A percentile compares a stretch with the other conserved stretches of the same genome.
Conservation (phyloP, 2,329 filamentous ascomycete species). For the Hymenoscyphus fraxineus region DNA sequence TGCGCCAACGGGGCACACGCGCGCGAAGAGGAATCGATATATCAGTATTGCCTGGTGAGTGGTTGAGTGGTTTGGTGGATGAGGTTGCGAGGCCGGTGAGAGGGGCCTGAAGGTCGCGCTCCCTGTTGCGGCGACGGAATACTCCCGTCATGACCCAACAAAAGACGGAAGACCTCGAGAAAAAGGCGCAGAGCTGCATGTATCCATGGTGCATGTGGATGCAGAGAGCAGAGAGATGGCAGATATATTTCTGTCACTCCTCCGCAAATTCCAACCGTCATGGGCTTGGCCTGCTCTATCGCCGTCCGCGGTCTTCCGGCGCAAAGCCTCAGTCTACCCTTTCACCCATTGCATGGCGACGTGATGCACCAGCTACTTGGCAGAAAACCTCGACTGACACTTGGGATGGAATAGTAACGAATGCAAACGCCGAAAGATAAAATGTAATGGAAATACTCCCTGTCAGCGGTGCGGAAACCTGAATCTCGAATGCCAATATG, state of each 20-base stretch:
- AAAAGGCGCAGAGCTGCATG: not conserved
- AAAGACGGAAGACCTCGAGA: not conserved
- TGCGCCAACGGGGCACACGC: constrained; percentile 26
- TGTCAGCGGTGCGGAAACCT: constrained; percentile 67
- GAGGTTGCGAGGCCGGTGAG: not conserved
- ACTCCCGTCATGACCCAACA: not conserved
- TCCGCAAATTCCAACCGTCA: not conserved
- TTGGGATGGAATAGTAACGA: constrained; percentile 49
- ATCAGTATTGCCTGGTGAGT: constrained; percentile 37
- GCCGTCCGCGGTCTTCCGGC: not conserved
- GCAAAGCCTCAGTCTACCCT: not conserved
- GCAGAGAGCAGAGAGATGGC: not conserved
- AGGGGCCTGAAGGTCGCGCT: not conserved
- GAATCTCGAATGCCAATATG: constrained; percentile 62
- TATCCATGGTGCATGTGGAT: no score
- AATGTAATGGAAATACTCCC: constrained; percentile 67
- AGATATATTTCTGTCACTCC: not conserved
- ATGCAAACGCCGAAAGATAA: constrained; percentile 72
- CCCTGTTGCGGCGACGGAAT: constrained; percentile 3
- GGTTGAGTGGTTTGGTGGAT: not conserved
- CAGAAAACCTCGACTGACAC: constrained; percentile 1
- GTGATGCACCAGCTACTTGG: not conserved
- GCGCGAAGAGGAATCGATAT: constrained; percentile 37
- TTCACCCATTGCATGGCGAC: not conserved
- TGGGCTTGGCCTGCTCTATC: not conserved